Conservation (phyloP, 305 asterid species). For the Solanum hybrid region DNA sequence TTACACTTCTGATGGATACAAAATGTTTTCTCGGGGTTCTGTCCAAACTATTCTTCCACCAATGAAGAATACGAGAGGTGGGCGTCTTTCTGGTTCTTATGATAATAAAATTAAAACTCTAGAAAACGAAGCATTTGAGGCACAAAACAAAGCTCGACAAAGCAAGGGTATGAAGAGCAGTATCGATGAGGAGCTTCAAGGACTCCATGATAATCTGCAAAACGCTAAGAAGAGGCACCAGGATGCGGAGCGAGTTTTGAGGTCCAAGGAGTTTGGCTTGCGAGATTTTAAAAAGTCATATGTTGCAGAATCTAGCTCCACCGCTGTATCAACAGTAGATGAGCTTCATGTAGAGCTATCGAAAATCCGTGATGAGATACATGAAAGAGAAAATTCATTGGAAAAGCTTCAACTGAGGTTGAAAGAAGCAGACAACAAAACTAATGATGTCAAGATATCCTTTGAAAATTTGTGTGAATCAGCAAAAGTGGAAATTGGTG, state of each 20-base stretch:
- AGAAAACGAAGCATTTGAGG: slow-evolving; percentile 45
- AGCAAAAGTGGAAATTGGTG: slow-evolving; percentile 52
- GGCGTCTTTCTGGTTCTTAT: slow-evolving; percentile 88
- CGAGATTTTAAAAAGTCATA: slow-evolving; percentile 50
- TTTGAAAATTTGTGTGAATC: slow-evolving; percentile 53
- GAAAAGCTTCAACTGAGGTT: slow-evolving; percentile 43
- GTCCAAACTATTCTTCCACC: slow-evolving; percentile 87
- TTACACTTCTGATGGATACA: slow-evolving; percentile 75
- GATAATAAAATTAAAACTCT: slow-evolving; percentile 50
- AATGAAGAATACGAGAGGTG: slow-evolving; percentile 40
- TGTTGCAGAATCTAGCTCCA: slow-evolving; percentile 38
- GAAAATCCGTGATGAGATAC: slow-evolving; percentile 41
- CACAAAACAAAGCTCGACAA: slow-evolving; percentile 33
- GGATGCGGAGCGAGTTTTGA: slow-evolving; percentile 36
- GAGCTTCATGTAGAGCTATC: slow-evolving; percentile 66
- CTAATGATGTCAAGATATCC: slow-evolving; percentile 32
- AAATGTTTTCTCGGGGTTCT: slow-evolving; percentile 88
- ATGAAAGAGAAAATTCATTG: slow-evolving; percentile 35
- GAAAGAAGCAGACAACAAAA: slow-evolving; percentile 47
- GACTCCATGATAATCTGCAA: slow-evolving; percentile 22
- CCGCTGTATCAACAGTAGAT: slow-evolving; percentile 45
- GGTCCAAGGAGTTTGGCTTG: slow-evolving; percentile 45
- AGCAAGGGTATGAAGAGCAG: slow-evolving; percentile 45
- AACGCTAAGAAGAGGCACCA: slow-evolving; percentile 48
- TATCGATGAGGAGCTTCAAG: slow-evolving; percentile 43